Conservation (phyloP, 176 grass and related monocot genomes). For the Paspalum vaginatum region DNA sequence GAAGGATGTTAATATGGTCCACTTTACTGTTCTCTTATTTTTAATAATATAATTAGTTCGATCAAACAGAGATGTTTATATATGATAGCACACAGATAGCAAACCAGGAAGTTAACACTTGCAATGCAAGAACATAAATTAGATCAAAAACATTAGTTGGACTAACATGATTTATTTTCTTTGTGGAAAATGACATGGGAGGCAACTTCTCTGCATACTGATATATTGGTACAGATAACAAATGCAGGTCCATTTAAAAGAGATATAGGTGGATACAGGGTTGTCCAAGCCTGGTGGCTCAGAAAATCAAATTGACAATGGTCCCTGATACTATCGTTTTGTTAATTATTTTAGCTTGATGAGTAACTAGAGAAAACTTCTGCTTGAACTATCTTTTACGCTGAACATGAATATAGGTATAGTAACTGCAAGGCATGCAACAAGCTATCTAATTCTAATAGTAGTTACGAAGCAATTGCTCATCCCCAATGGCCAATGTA, state of each 20-base stretch:
- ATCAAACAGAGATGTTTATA: slow-evolving; percentile 22
- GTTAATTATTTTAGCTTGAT: neutral
- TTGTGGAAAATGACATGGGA: neutral
- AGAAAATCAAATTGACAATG: neutral
- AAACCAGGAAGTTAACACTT: neutral
- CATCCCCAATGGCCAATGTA: slow-evolving; percentile 8
- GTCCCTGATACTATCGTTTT: neutral
- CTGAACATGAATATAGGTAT: neutral
- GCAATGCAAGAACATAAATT: neutral
- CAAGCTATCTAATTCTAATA: neutral
- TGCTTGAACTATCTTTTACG: neutral
- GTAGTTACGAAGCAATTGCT: neutral
- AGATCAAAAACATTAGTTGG: neutral
- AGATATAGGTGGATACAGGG: neutral
- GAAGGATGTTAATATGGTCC: slow-evolving; percentile 24
- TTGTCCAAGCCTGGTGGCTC: neutral
- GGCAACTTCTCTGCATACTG: neutral
- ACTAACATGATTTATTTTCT: neutral
- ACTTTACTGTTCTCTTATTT: neutral
- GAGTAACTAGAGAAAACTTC: neutral
- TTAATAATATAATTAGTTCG: slow-evolving; percentile 33
- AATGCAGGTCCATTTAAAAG: neutral
- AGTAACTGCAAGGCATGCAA: slow-evolving; percentile 10
- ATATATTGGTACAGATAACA: neutral
- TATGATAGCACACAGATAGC: neutral